Percentiles rank a stretch among this genome's conserved stretches.
Conservation (phyloP, 352 stramenopile species). For the Phytophthora boehmeriae region DNA sequence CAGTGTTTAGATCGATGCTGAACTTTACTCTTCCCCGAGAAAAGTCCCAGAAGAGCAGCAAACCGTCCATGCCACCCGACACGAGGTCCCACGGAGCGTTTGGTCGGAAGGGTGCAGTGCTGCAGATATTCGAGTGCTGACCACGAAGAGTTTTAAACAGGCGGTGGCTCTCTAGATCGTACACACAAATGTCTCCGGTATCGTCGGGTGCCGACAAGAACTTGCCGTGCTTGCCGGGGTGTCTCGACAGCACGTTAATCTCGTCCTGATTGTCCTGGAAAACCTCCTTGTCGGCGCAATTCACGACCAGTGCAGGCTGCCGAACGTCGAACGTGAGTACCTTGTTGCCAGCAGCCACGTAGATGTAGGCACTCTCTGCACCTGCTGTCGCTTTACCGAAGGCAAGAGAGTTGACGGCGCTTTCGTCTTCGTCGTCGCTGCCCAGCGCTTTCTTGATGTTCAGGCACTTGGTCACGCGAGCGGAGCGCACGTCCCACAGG, state of each 20-base stretch:
- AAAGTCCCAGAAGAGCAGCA: constrained; percentile 82
- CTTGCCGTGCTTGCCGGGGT: constrained; percentile 50
- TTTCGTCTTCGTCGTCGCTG: constrained; percentile 32
- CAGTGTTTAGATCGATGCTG: constrained; percentile 69
- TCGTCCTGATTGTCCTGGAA: constrained; percentile 71
- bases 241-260: constrained; percentile 66
- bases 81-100: constrained; percentile 78
- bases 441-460: constrained; percentile 65
- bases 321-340: constrained; percentile 77
- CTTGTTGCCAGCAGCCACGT: constrained; percentile 64
- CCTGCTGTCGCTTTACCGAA: constrained; percentile 42
- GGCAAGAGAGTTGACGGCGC: constrained; percentile 70
- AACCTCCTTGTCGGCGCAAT: constrained; percentile 56
- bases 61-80: constrained; percentile 70
- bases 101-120: constrained; percentile 65
- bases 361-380: constrained; percentile 44
- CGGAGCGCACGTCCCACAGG: constrained; percentile 72
- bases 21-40: constrained; percentile 70
- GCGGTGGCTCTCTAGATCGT: constrained; percentile 57
- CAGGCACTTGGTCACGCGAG: constrained; percentile 62
- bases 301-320: constrained; percentile 56
- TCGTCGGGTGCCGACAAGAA: constrained; percentile 74
- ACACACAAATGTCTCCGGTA: constrained; percentile 70
- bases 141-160: constrained; percentile 71
- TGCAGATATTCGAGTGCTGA: constrained; percentile 78